phyloP scores from a whole-genome alignment of 768 basidiomycete genomes.

The Macrocybe gigantea region DNA sequence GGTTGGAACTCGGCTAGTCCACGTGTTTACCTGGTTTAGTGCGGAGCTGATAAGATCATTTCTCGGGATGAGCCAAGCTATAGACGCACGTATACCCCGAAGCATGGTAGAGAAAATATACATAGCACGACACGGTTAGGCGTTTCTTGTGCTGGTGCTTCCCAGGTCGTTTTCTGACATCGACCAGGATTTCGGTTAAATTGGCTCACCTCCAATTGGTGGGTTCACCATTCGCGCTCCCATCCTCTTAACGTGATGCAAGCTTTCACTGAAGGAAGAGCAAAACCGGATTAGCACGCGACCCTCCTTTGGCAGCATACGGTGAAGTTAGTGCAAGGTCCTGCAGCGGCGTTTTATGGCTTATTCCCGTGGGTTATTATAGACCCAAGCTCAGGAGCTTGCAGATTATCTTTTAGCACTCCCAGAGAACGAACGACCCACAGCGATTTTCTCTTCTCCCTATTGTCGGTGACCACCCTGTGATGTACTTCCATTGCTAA shows the following conservation, averaged over 20 bases:
- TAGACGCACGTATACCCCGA: constrained; percentile 3
- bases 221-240: constrained; percentile 13
- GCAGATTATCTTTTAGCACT: constrained; percentile 58
- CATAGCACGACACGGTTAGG: constrained; percentile 56
- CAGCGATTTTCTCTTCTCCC: constrained; percentile 79
- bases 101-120: constrained; percentile 58
- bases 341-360: neutral
- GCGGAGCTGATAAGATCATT: too few species aligned
- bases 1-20: too few species aligned
- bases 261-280: constrained; percentile 41
- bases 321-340: constrained; percentile 45
- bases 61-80: too few species aligned
- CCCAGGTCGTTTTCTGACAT: neutral
- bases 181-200: constrained; percentile 65
- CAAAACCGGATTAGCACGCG: constrained; percentile 61
- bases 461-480: constrained; percentile 50
- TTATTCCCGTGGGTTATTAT: constrained; percentile 1
- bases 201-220: constrained; percentile 69
- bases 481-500: neutral
- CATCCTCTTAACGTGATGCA: constrained; percentile 1
- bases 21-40: too few species aligned
- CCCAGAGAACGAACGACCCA: constrained; percentile 63
- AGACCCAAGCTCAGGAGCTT: constrained; percentile 73
- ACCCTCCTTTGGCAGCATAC: constrained; percentile 67
- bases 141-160: neutral